Evolutionary conservation across 169 alveolate species (phyloP).

Genomic region (Cytauxzoon felis): DNA sequence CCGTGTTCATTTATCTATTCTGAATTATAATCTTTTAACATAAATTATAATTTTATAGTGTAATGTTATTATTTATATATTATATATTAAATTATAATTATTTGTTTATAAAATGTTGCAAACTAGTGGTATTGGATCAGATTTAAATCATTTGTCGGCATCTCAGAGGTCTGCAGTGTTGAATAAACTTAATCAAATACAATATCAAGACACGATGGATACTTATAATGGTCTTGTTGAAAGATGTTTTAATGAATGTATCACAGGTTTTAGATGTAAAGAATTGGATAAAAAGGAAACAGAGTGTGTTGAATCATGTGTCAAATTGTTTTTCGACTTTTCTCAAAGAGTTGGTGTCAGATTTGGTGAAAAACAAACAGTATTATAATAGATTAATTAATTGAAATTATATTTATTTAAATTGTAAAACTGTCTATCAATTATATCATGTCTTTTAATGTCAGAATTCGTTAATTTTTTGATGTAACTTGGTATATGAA

Average conservation of each 20-base stretch:
- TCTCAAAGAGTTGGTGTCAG: constrained; percentile 72
- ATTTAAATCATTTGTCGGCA: constrained; percentile 54
- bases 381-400: constrained; percentile 46
- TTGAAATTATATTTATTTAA: constrained; percentile 15
- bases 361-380: constrained; percentile 68
- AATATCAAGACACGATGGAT: constrained; percentile 74
- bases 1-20: constrained; percentile 37
- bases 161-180: constrained; percentile 64
- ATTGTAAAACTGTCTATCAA: background rate
- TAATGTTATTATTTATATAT: too few relatives aligned
- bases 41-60: background rate
- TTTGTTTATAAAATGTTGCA: constrained; percentile 25
- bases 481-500: constrained; percentile 16
- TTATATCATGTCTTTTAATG: background rate
- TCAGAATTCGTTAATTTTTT: too few relatives aligned
- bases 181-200: constrained; percentile 68
- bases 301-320: constrained; percentile 71
- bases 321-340: constrained; percentile 68
- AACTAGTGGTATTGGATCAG: constrained; percentile 29
- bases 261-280: constrained; percentile 68
- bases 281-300: constrained; percentile 69
- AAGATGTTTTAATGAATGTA: constrained; percentile 71
- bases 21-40: constrained; percentile 4
- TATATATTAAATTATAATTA: background rate
- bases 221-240: constrained; percentile 76